Base-by-base conservation (phyloP, 1,284 basidiomycete genomes). In the Puccinia novopanici region DNA sequence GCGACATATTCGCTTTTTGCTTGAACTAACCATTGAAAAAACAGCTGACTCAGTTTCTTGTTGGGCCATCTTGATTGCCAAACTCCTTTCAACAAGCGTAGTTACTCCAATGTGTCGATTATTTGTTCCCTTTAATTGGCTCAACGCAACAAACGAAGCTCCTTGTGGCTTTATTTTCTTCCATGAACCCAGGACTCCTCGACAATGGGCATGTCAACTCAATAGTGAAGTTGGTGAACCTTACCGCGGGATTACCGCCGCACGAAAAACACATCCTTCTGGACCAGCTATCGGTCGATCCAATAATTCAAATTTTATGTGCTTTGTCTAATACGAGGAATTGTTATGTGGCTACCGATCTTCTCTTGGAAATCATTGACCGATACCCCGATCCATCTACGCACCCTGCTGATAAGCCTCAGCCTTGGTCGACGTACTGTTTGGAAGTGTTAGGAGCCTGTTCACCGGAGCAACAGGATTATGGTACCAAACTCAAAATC, bases 291-390 rank as follows among this genome's bases (percentile, higher is more conserved):
- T 52, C 61, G 42, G 40, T 63, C 45, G 40, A 61, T 22, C 45
- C 74, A 10, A 48, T 65, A 19, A 75, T 75, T 19, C n/a, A 63
- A 42, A 52, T 24, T 2, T 37, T 75, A 34, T 75, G 57, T 37
- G 42, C n/a, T 52, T 50, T 75, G 42, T 75, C 74, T 13, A 30
- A 63, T 27, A 34, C 42, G 19, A 42, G 27, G 27, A 52, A 65
- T 22, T 27, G 50, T 9, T 19, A 75, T 50, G 59, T 54, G 19
- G 55, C 59, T 24, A 61, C 61, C 19, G 45, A 75, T 50, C 15
- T 75, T 12, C 27, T 75, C 8, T 54, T 63, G n/a, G 74, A 63
- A 63, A 63, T 75, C 24, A 45, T 65, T 45, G 37, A 65, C 27
- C 57, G 34, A 42, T 65, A 17, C 34, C 42, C 42, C 34, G 59